Conservation (phyloP, 164 flowering plant species). For the Nymphaea thermarum region DNA sequence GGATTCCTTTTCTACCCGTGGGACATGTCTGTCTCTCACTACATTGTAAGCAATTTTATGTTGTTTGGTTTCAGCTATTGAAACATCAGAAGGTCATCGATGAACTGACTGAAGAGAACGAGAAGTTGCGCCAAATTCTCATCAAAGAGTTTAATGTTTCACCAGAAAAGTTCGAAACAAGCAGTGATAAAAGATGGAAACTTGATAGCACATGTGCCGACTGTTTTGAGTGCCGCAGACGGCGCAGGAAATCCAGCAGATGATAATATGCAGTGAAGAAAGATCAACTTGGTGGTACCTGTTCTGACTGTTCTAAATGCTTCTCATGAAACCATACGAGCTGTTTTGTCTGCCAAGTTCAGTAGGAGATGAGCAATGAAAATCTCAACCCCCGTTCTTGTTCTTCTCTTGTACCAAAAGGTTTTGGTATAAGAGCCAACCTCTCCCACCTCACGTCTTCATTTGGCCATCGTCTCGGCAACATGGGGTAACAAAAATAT, state of each 20-base stretch:
- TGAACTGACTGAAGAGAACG: slow-evolving; percentile 67
- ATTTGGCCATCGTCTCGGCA: too few relatives aligned
- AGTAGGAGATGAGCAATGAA: background rate
- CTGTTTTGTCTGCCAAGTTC: background rate
- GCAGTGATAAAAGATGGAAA: slow-evolving; percentile 16
- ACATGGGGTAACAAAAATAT: too few relatives aligned
- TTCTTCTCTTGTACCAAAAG: background rate
- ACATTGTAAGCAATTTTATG: background rate
- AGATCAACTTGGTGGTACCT: background rate
- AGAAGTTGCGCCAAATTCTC: slow-evolving; percentile 61
- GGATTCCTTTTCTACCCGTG: too few relatives aligned
- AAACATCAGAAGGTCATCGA: slow-evolving; percentile 79
- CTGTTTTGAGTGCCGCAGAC: slow-evolving; percentile 80
- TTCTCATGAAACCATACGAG: background rate
- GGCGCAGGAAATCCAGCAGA: slow-evolving; percentile 27
- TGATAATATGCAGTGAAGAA: background rate
- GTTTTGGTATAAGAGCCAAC: background rate
- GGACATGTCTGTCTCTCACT: background rate
- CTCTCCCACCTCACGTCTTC: background rate
- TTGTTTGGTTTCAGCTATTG: slow-evolving; percentile 41
- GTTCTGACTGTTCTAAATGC: background rate
- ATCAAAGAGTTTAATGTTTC: slow-evolving; percentile 68
- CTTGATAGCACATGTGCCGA: slow-evolving; percentile 32
- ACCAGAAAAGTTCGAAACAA: slow-evolving; percentile 40
- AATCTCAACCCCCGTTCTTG: background rate